Evolutionary conservation across 129 eudicot genomes (phyloP).

Genomic region (Flaveria sonorensis): DNA sequence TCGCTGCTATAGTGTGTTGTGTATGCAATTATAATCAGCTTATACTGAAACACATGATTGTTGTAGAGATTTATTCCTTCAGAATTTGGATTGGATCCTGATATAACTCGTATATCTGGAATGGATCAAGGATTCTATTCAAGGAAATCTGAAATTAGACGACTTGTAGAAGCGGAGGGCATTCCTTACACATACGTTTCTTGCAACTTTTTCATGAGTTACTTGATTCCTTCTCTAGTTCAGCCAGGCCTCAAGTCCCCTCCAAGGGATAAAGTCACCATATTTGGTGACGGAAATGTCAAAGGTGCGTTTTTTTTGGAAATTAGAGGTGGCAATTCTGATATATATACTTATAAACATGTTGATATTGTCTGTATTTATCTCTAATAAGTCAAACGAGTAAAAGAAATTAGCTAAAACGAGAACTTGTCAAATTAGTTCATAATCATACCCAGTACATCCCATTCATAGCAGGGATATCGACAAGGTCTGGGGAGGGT

Average conservation of each 20-base stretch:
- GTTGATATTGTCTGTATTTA: neutral
- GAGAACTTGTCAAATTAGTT: too few species aligned
- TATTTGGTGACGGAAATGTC: conserved; percentile 79
- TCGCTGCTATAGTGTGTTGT: neutral
- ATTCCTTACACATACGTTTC: conserved; percentile 78
- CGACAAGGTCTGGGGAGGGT: too few species aligned
- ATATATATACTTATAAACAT: neutral
- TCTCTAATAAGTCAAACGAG: neutral
- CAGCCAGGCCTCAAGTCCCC: conserved; percentile 74
- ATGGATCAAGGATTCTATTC: conserved; percentile 75
- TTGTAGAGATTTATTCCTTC: conserved; percentile 87
- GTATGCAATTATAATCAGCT: neutral
- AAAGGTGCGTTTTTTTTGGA: conserved; percentile 53
- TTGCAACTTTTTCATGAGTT: conserved; percentile 74
- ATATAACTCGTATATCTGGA: conserved; percentile 55
- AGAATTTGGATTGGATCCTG: conserved; percentile 91
- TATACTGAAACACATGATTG: conserved; percentile 12
- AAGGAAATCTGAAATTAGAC: conserved; percentile 77
- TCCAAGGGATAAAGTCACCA: conserved; percentile 71
- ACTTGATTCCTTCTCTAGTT: conserved; percentile 78
- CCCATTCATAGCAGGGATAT: too few species aligned
- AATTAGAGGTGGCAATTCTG: neutral
- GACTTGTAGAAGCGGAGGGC: conserved; percentile 68
- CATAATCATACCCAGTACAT: too few species aligned
- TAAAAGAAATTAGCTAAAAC: neutral